Conservation (phyloP, 768 basidiomycete genomes). For the Pleurotus djamor region DNA sequence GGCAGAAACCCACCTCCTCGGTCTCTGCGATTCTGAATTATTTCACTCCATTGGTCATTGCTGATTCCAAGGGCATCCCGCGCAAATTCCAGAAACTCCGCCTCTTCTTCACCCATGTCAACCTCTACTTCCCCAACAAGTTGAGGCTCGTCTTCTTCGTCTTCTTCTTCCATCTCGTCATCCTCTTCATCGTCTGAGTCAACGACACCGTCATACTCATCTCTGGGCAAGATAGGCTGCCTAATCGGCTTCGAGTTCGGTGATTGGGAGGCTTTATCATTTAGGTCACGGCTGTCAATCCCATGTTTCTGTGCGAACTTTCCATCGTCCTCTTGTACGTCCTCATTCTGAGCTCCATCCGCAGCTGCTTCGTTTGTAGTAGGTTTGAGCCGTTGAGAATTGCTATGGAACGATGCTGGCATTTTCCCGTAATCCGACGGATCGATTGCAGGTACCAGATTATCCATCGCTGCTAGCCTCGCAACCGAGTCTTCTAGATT, state of each 20-base stretch:
- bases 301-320: too few relatives aligned
- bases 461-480: conserved; percentile 69
- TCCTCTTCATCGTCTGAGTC: conserved; percentile 82
- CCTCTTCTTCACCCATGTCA: conserved; percentile 91
- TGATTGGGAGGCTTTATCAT: conserved; percentile 14
- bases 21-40: conserved; percentile 71
- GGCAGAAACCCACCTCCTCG: conserved; percentile 69
- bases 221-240: conserved; percentile 77
- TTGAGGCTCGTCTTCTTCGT: conserved; percentile 81
- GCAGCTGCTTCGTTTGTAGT: conserved; percentile 41
- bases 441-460: conserved; percentile 77
- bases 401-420: conserved; percentile 66
- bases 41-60: conserved; percentile 88
- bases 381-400: conserved; percentile 66
- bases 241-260: conserved; percentile 50
- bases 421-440: conserved; percentile 88
- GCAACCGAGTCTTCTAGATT: conserved; percentile 21
- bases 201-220: conserved; percentile 82
- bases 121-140: conserved; percentile 83
- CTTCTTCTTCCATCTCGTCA: conserved; percentile 50
- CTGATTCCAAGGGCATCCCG: conserved; percentile 87
- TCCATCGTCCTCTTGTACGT: neutral
- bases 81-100: conserved; percentile 94
- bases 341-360: conserved; percentile 10
- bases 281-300: neutral